Evolutionary conservation across 495 filamentous ascomycete species (phyloP), one percentile per base, ranked within the genome.

Genomic region (Penicillium lagena): DNA sequence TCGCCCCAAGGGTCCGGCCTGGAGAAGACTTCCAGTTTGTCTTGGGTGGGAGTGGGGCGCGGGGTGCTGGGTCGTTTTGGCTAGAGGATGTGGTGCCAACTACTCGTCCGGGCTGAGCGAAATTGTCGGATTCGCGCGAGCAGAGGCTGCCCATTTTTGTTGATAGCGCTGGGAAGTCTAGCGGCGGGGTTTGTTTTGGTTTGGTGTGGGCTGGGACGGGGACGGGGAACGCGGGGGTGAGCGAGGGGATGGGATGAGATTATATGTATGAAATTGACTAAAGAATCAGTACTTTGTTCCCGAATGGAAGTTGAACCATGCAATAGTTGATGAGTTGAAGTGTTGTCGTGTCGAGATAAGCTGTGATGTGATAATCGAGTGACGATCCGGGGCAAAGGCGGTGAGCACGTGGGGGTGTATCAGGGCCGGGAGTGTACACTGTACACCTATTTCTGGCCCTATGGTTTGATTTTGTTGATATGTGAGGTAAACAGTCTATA

Each of bases 121-220:
- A 87, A 35, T 60, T 43, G 37, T 72, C 68, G 32, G 61, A 37
- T 40, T 80, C 71, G 47, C 83, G 81, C 56, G 83, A 80, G 67
- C 85, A 90, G 58, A 85, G 70, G 56, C 83, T 86, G 35, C 86
- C 86, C 86, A 90, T 89, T 44, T 35, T 74, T 34, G 8, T 41
- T 32, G 28, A 37, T 36, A 39, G 17, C 8, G 0, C 42, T 1
- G 34, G 17, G 34, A 35, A 2, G 33, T 35, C 15, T 27, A 15
- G 28, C 27, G 35, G 12, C 22, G 33, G 32, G 32, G 22, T 22
- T 22, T 22, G 22, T 22, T 22, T 2, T 22, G 22, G 22, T 3
- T 22, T 22, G 22, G 38, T 12, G 32, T 29, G 36, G 22, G 36
- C n/a, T n/a, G n/a, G n/a, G n/a, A n/a, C n/a, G n/a, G n/a, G 13